Conservation (phyloP, 495 filamentous ascomycete genomes). For the Penicillium maclennaniae region DNA sequence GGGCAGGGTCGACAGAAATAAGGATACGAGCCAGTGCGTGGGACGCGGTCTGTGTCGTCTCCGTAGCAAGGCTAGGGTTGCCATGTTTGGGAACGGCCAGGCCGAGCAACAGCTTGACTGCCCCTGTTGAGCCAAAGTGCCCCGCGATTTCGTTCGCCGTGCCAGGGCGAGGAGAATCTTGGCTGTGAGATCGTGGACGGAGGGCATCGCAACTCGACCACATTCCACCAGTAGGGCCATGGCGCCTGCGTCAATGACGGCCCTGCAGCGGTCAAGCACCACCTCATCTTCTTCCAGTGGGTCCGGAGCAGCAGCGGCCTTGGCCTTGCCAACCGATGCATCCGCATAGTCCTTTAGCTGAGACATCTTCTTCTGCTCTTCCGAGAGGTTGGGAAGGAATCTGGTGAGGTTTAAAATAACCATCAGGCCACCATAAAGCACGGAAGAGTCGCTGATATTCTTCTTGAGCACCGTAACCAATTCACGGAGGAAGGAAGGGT, state of each 20-base stretch:
- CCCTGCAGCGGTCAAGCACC: slow-evolving; percentile 71
- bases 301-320: slow-evolving; percentile 54
- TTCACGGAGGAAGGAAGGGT: slow-evolving; percentile 59
- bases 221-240: slow-evolving; percentile 70
- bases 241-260: slow-evolving; percentile 68
- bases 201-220: slow-evolving; percentile 61
- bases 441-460: slow-evolving; percentile 58
- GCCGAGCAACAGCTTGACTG: slow-evolving; percentile 74
- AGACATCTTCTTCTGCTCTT: slow-evolving; percentile 85
- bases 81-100: slow-evolving; percentile 57
- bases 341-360: slow-evolving; percentile 93
- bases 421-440: slow-evolving; percentile 80
- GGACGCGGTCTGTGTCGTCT: slow-evolving; percentile 60
- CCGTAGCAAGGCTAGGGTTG: slow-evolving; percentile 28
- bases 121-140: slow-evolving; percentile 86
- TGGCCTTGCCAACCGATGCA: slow-evolving; percentile 55
- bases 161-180: slow-evolving; percentile 73
- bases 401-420: slow-evolving; percentile 77
- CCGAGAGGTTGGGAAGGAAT: slow-evolving; percentile 74
- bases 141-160: slow-evolving; percentile 64
- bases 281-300: slow-evolving; percentile 68
- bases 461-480: slow-evolving; percentile 63
- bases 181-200: slow-evolving; percentile 62
- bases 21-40: slow-evolving; percentile 90
- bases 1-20: slow-evolving; percentile 80